Evolutionary conservation across 371 early-diverging fungal genomes (phyloP).

Genomic region (Lichtheimia corymbifera): DNA sequence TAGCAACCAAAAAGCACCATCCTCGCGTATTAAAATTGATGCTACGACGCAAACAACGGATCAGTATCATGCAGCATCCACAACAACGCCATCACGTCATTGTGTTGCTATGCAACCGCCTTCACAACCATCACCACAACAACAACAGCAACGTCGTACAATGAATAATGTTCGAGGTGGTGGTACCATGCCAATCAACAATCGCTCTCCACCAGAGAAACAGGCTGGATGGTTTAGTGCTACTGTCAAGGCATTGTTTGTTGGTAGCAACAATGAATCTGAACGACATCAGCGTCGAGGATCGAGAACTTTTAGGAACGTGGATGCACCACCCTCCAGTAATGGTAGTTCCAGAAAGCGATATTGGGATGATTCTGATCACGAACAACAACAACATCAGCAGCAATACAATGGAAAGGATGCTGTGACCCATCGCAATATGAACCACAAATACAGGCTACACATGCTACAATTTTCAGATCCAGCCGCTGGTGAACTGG

Average conservation of each 20-base stretch:
- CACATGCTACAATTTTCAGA: conserved; percentile 30
- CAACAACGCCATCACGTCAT: conserved; percentile 1
- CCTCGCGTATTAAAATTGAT: background rate
- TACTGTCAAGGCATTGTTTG: conserved; percentile 44
- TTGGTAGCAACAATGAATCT: conserved; percentile 14
- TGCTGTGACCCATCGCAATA: conserved; percentile 8
- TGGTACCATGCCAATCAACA: background rate
- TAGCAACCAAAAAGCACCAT: too few species aligned
- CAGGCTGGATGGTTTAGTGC: conserved; percentile 38
- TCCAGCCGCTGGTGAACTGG: conserved; percentile 38
- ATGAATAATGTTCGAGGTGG: background rate
- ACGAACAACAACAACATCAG: background rate
- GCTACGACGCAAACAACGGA: conserved; percentile 9
- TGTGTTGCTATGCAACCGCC: too few species aligned
- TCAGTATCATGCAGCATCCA: background rate
- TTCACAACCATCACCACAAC: background rate
- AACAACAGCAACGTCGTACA: background rate
- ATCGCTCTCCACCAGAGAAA: conserved; percentile 10
- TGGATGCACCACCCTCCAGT: conserved; percentile 6
- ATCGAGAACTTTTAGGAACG: conserved; percentile 5
- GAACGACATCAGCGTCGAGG: conserved; percentile 5
- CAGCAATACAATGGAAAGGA: conserved; percentile 13
- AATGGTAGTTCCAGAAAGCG: background rate
- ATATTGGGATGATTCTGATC: conserved; percentile 6
- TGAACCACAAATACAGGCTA: conserved; percentile 31